Conservation (phyloP, 108 stramenopile species). For the Craspedostauros australis region DNA sequence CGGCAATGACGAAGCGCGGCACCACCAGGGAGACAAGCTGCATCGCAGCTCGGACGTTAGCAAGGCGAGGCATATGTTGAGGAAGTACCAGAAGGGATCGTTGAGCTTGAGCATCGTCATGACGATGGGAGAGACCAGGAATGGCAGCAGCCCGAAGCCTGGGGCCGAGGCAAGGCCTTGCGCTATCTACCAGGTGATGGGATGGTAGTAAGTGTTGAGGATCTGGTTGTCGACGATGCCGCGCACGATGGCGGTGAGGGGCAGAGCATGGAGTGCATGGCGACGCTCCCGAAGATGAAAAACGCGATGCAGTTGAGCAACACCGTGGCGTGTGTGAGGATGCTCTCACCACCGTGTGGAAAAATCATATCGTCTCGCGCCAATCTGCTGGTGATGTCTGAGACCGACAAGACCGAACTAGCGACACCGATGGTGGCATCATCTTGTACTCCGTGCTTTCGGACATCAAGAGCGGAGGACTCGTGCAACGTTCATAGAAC, state of each 20-base stretch:
- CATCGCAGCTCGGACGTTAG: conserved; percentile 31
- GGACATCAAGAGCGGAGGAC: too few relatives aligned
- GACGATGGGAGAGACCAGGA: conserved; percentile 17
- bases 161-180: conserved; percentile 20
- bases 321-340: conserved; percentile 21
- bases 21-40: conserved; percentile 32
- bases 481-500: too few relatives aligned
- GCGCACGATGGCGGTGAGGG: conserved; percentile 37
- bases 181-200: conserved; percentile 21
- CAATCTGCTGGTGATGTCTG: too few relatives aligned
- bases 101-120: conserved; percentile 29
- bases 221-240: conserved; percentile 41
- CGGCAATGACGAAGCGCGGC: conserved; percentile 44
- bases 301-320: conserved; percentile 44
- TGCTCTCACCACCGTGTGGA: too few relatives aligned
- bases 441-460: too few relatives aligned
- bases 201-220: conserved; percentile 35
- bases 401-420: too few relatives aligned
- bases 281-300: conserved; percentile 45
- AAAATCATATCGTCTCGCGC: too few relatives aligned
- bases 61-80: conserved; percentile 27
- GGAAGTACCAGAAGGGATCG: conserved; percentile 26
- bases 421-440: too few relatives aligned
- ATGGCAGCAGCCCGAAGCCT: conserved; percentile 20
- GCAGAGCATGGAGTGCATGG: too few relatives aligned